phyloP scores from a whole-genome alignment of 2,329 filamentous ascomycete genomes.

The Cladophialophora exuberans region DNA sequence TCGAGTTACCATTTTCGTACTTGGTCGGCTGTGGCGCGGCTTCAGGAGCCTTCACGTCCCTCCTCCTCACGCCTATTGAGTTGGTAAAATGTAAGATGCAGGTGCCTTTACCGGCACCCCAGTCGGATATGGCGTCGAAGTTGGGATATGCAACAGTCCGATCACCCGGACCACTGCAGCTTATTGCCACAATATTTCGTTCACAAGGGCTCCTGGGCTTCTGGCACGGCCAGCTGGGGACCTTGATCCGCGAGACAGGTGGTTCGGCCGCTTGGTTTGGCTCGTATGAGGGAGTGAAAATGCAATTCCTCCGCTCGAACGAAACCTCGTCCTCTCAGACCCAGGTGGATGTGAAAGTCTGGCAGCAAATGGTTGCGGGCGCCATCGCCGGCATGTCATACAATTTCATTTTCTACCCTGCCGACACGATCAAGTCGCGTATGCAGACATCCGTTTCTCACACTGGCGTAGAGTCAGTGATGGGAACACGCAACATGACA shows the following conservation, averaged over 20 bases:
- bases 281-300: conserved; percentile 77
- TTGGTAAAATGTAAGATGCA: conserved; percentile 99
- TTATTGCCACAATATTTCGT: conserved; percentile 78
- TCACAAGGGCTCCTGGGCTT: conserved; percentile 84
- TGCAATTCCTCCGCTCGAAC: conserved; percentile 67
- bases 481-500: conserved; percentile 49
- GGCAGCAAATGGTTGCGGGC: conserved; percentile 85
- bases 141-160: conserved; percentile 46
- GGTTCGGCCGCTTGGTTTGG: conserved; percentile 96
- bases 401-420: conserved; percentile 96
- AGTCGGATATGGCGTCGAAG: conserved; percentile 35
- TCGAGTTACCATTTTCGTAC: conserved; percentile 69
- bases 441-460: conserved; percentile 83
- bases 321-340: conserved; percentile 41
- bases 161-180: conserved; percentile 63
- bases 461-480: conserved; percentile 9
- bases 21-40: conserved; percentile 81
- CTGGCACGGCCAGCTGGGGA: conserved; percentile 94
- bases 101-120: conserved; percentile 57
- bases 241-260: conserved; percentile 89
- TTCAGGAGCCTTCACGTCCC: conserved; percentile 84
- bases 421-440: conserved; percentile 94
- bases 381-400: conserved; percentile 89
- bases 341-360: conserved; percentile 64
- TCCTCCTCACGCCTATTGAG: conserved; percentile 92